Evolutionary conservation across 176 grass and related monocot species (phyloP).

Genomic region (Puccinellia tenuiflora): DNA sequence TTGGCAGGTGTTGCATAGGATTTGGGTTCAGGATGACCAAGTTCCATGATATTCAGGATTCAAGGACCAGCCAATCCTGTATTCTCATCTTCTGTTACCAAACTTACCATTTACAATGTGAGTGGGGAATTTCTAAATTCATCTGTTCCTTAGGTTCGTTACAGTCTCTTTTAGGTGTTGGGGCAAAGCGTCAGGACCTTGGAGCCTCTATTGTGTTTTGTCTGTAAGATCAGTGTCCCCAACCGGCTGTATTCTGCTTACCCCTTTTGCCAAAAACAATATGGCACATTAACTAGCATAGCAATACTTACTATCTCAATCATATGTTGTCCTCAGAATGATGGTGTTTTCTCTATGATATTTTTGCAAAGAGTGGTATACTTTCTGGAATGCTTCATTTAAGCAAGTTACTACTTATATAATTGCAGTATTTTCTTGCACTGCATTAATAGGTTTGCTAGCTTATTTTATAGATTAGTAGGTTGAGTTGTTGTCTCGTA

Average conservation of each 20-base stretch:
- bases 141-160: neutral
- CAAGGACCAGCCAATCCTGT: neutral
- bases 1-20: neutral
- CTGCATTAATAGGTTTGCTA: neutral
- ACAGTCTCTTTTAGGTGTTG: neutral
- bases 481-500: neutral
- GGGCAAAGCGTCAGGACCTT: neutral
- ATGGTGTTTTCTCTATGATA: neutral
- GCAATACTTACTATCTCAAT: neutral
- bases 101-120: neutral
- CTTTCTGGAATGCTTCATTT: neutral
- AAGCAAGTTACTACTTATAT: neutral
- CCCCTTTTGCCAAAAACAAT: neutral
- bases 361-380: neutral
- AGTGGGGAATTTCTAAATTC: neutral
- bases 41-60: neutral
- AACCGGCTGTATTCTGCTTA: neutral
- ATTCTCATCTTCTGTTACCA: neutral
- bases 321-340: neutral
- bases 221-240: neutral
- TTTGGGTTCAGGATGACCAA: neutral
- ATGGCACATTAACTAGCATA: neutral
- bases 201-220: neutral
- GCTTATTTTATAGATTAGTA: no score
- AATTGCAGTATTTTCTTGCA: neutral